A percentile compares a stretch with the other conserved stretches of the same genome.
phyloP scores from a whole-genome alignment of 1,139 yeast species.

The Barnettozyma hawaiiensis region DNA sequence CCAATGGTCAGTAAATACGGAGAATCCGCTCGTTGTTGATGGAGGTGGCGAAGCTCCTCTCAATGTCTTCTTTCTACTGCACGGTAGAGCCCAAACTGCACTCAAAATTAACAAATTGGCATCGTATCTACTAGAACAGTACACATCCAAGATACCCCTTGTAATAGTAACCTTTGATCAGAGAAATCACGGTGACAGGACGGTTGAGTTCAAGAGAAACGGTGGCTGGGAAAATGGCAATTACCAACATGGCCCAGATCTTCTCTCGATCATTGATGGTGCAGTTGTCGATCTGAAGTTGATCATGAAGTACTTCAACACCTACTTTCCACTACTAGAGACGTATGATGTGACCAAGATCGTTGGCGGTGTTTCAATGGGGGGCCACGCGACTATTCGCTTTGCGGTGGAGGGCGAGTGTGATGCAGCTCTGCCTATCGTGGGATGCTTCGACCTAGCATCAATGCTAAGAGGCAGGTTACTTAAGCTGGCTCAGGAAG shows the following conservation, averaged over 20 bases:
- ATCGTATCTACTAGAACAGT: background rate
- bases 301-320: constrained; percentile 45
- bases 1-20: background rate
- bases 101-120: background rate
- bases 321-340: constrained; percentile 34
- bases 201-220: constrained; percentile 35
- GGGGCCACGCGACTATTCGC: constrained; percentile 54
- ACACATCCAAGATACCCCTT: constrained; percentile 21
- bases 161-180: constrained; percentile 52
- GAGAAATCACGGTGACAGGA: constrained; percentile 56
- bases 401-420: constrained; percentile 38
- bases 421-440: constrained; percentile 40
- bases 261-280: constrained; percentile 49
- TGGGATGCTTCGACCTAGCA: constrained; percentile 43
- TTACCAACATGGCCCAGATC: constrained; percentile 45
- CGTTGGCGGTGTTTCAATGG: constrained; percentile 52
- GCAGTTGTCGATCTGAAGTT: constrained; percentile 43
- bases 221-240: constrained; percentile 45
- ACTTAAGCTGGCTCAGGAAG: constrained; percentile 8
- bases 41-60: background rate
- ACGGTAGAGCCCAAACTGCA: constrained; percentile 1
- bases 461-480: constrained; percentile 40
- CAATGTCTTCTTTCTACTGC: background rate
- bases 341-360: constrained; percentile 32
- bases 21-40: background rate